These are phyloP conservation scores for Vitis hybrid DNA, from an alignment of 177 flowering plant species.

Conservation along the genomic window DNA sequence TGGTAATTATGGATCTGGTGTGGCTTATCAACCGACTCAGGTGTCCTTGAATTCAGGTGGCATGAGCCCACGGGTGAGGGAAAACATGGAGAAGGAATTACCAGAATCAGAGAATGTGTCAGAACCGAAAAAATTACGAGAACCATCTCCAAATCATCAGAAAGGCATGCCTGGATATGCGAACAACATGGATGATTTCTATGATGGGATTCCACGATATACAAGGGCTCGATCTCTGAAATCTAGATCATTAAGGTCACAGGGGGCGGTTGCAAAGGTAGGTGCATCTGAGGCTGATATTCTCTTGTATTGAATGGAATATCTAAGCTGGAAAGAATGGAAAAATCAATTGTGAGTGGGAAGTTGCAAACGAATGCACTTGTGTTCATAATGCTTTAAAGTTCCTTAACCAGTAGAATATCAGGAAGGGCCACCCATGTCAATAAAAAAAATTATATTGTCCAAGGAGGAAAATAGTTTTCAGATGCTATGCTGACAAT, in stretches of 20 bases:
- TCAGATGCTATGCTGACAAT: too few species aligned
- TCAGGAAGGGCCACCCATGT: too few species aligned
- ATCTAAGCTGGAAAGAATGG: not conserved
- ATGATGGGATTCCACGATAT: constrained; percentile 39
- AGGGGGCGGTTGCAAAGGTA: constrained; percentile 33
- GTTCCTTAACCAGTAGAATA: too few species aligned
- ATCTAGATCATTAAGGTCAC: constrained; percentile 32
- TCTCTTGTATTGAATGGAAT: not conserved
- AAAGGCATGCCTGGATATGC: not conserved
- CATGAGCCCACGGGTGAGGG: not conserved
- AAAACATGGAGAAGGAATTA: constrained; percentile 10
- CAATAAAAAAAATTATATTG: too few species aligned
- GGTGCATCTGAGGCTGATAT: not conserved
- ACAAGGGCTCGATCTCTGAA: constrained; percentile 11
- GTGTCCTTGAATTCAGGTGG: too few species aligned
- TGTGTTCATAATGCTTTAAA: too few species aligned
- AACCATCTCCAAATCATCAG: not conserved
- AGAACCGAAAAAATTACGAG: not conserved
- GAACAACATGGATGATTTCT: constrained; percentile 22
- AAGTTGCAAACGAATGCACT: not conserved
- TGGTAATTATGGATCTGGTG: too few species aligned
- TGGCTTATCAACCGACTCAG: too few species aligned
- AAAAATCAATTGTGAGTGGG: not conserved
- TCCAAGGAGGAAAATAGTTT: too few species aligned
- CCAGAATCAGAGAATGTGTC: too few species aligned